Evolutionary conservation across 345 rosid genomes (phyloP).

Genomic region (Pistacia atlantica): DNA sequence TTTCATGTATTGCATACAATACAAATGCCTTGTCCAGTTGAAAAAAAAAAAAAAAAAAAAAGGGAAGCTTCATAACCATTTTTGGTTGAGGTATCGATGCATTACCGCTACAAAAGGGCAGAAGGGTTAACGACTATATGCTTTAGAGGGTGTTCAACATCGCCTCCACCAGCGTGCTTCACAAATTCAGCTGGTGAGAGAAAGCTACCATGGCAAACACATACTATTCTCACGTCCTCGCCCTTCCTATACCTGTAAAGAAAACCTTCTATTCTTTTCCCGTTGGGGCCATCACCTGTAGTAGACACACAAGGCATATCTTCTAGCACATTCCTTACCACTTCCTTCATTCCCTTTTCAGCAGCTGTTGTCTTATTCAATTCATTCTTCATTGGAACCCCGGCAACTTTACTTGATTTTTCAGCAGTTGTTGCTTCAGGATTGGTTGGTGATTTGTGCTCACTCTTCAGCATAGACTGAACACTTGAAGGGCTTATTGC

Average conservation of each 20-base stretch:
- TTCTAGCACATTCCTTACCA: constrained; percentile 45
- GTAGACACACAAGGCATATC: constrained; percentile 93
- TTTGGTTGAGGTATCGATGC: not conserved
- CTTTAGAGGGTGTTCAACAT: constrained; percentile 72
- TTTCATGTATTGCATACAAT: not conserved
- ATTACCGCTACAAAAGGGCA: constrained; percentile 35
- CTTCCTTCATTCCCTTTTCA: constrained; percentile 28
- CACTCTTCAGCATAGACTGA: constrained; percentile 34
- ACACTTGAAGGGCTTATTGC: constrained; percentile 48
- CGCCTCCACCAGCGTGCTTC: constrained; percentile 77
- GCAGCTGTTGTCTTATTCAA: not conserved
- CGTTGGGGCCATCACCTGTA: constrained; percentile 71
- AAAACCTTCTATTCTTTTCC: constrained; percentile 79
- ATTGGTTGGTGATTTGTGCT: constrained; percentile 19
- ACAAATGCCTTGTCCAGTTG: constrained; percentile 13
- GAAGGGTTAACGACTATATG: constrained; percentile 75
- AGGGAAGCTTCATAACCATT: constrained; percentile 16
- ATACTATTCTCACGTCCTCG: constrained; percentile 77
- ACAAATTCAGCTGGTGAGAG: constrained; percentile 83
- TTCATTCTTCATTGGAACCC: constrained; percentile 4
- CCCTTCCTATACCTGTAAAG: constrained; percentile 77
- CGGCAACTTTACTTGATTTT: constrained; percentile 13
- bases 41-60: not conserved
- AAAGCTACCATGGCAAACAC: constrained; percentile 89
- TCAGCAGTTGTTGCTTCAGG: constrained; percentile 8